phyloP scores from a whole-genome alignment of 2,329 filamentous ascomycete genomes.

The Claviceps sp. region DNA sequence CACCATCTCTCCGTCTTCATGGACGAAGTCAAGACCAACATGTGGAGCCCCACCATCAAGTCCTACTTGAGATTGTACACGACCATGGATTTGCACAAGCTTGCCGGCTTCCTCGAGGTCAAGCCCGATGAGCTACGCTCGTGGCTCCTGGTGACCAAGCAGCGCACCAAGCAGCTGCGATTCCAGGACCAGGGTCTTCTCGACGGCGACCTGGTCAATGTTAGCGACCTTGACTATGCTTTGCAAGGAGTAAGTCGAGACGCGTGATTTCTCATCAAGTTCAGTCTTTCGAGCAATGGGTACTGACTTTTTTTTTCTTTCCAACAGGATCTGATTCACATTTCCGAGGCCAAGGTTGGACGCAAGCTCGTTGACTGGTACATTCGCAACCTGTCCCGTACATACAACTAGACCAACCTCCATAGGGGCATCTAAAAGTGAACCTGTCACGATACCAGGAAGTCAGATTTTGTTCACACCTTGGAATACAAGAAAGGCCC shows the following conservation, averaged over 20 bases:
- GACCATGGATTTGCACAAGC: constrained; percentile 97
- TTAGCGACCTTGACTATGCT: constrained; percentile 93
- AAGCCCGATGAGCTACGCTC: constrained; percentile 90
- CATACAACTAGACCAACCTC: constrained; percentile 48
- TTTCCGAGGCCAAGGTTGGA: constrained; percentile 96
- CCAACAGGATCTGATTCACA: constrained; percentile 80
- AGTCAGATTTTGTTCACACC: neutral
- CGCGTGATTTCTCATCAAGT: neutral
- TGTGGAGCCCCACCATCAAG: constrained; percentile 95
- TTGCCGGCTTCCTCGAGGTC: constrained; percentile 92
- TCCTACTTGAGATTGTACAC: constrained; percentile 98
- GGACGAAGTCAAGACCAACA: constrained; percentile 99
- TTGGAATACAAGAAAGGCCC: neutral
- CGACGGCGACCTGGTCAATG: constrained; percentile 85
- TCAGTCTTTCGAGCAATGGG: neutral
- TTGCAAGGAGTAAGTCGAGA: constrained; percentile 66
- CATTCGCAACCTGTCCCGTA: constrained; percentile 86
- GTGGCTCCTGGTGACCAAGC: constrained; percentile 95
- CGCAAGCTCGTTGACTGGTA: constrained; percentile 98
- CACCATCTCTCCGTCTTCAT: constrained; percentile 97
- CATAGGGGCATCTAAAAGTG: neutral
- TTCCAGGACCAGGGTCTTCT: constrained; percentile 81
- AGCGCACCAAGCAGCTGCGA: constrained; percentile 89
- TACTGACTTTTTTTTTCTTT: constrained; percentile 10
- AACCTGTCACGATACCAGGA: neutral